Percentiles rank a stretch among this genome's conserved stretches.
Evolutionary conservation across 305 asterid species (phyloP).

Genomic region (Fraxinus dipetala): DNA sequence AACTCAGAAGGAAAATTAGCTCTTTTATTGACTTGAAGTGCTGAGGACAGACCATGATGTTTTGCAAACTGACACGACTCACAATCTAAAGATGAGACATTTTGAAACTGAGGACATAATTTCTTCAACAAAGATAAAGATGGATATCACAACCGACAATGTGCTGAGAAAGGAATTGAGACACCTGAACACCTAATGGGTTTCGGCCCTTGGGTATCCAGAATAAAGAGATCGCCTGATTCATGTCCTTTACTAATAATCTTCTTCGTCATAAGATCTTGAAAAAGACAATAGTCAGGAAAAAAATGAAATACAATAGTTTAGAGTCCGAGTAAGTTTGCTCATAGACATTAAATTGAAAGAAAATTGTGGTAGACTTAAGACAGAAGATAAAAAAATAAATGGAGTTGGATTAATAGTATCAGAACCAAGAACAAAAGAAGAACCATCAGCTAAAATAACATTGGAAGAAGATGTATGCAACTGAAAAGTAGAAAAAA

Average conservation of each 20-base stretch:
- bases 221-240: neutral
- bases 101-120: neutral
- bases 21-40: no score
- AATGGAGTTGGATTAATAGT: neutral
- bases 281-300: neutral
- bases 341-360: neutral
- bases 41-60: no score
- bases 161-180: neutral
- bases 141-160: neutral
- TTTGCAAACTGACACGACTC: no score
- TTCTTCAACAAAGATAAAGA: neutral
- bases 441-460: neutral
- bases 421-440: neutral
- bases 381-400: neutral
- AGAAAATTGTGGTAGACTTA: neutral
- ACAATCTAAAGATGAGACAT: no score
- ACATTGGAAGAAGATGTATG: no score
- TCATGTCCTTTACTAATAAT: constrained; percentile 6
- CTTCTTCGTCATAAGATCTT: constrained; percentile 6
- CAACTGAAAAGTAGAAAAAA: no score
- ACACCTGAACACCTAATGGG: neutral
- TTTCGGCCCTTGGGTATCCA: neutral
- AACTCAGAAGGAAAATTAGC: no score
- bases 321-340: neutral
- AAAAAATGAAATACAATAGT: neutral